Evolutionary conservation across 2,329 filamentous ascomycete genomes (phyloP), one percentile per base, ranked within the genome.

Genomic region (Monilinia aucupariae): DNA sequence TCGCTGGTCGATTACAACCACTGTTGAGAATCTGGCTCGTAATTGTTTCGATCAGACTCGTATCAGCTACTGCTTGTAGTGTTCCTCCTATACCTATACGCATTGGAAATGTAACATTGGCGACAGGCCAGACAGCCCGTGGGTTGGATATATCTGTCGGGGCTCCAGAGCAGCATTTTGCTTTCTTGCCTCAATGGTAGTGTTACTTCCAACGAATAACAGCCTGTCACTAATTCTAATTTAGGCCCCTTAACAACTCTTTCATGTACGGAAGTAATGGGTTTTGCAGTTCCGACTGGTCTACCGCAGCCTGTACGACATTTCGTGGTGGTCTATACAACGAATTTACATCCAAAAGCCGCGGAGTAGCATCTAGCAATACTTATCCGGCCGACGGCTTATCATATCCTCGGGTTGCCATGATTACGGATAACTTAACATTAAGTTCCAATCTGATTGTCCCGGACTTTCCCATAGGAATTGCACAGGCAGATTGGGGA

Each of bases 251-350:
- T 0, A 62, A 62, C 20, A 62, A 62, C 10, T 45, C 43, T 4
- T 55, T 62, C 17, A 25, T 62, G 1, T 62, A 62, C 10, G 60
- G 60, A 13, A 48, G 41, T 4, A 15, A 62, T 49, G 51, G 59
- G 7, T 27, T 45, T 25, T 58, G 60, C 13, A 8, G 30, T 12
- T 37, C 30, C 4, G 22, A 20, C 10, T 59, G 41, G 41, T 49
- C 60, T 22, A 48, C 22, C 5, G 39, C 32, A 2, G 60, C 25
- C n/a, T 62, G 60, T 13, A 62, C 51, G 25, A 58, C 51, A 13
- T 56, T 39, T 9, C 50, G 60, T 15, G 51, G 51, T 22, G 60
- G 50, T 1, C 41, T 27, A 39, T 62, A 55, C 8, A 7, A 62
- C 6, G 32, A 62, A 17, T 48, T 62, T 34, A 41, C 51, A 48